Conservation (phyloP, 139 green algal genomes). For the Mesotaenium endlicherianum region DNA sequence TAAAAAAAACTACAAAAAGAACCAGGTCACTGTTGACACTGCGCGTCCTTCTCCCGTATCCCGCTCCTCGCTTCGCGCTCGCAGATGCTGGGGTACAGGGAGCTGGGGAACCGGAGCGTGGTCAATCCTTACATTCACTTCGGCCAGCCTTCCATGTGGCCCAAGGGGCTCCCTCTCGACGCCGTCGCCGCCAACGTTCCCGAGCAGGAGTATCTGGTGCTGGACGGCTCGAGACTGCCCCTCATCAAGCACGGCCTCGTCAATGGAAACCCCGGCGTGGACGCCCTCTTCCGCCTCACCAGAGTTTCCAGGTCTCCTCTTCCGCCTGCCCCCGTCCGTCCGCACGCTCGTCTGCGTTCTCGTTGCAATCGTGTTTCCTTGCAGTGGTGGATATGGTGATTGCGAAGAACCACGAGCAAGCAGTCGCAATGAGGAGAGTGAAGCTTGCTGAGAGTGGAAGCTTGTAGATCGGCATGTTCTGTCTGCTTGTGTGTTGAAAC, state of each 20-base stretch:
- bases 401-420: neutral
- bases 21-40: no score
- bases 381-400: neutral
- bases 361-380: neutral
- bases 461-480: neutral
- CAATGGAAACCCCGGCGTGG: neutral
- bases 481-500: neutral
- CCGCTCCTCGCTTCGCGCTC: no score
- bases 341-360: neutral
- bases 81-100: no score
- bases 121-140: conserved; percentile 10
- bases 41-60: no score
- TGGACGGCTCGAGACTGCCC: neutral
- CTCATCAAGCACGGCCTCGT: neutral
- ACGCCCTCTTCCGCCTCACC: conserved; percentile 10
- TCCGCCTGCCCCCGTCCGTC: neutral
- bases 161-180: neutral
- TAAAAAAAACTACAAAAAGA: no score
- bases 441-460: neutral
- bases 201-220: neutral
- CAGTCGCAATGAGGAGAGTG: neutral
- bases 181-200: neutral
- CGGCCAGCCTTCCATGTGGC: conserved; percentile 1
- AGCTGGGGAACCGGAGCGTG: neutral
- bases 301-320: neutral